Evolutionary conservation across 805 yeast genomes (phyloP), one percentile per base, ranked within the genome.

Genomic region (Ogataea haglerorum): DNA sequence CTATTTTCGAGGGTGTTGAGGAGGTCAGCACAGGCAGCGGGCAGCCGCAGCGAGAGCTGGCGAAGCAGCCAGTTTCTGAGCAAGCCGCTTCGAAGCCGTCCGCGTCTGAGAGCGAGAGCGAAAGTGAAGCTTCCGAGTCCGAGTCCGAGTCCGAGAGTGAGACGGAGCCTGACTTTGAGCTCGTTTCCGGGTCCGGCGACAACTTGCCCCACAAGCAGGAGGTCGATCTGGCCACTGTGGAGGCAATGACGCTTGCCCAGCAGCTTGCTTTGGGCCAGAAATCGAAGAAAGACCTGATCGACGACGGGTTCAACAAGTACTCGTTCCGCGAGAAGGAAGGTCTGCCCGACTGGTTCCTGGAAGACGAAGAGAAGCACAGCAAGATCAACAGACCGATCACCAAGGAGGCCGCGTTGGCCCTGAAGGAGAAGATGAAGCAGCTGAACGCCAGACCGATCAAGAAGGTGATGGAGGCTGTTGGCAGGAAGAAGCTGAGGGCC

Each of bases 211-310:
- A 84, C 49, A 68, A 76, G 43, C 72, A 77, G 38, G 83, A 78
- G 45, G 80, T 87, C 36, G 95, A 87, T 48, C 69, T 90, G 45
- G 95, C 93, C 14, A 89, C 96, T 2, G 95, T 85, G 1, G 95
- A 89, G 61, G 96, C 96, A 5, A 93, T 93, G 99, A 93, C 99
- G 0, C 69, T 93, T 54, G 99, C 99, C 0, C 99, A 93, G 60
- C 89, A 93, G 64, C 72, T 93, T 28, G 99, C 98, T 0, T 64
- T 88, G 18, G 96, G 96, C 8, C 89, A 87, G 56, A 85, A 73
- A 69, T 78, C 82, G 36, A 89, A 83, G 59, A 82, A 86, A 53
- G 95, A 89, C 56, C 69, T 91, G 42, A 69, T 87, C n/a, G 88
- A 89, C 56, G 97, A 93, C 55, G 96, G 96, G 29, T 86, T 85